Evolutionary conservation across 2,329 filamentous ascomycete genomes (phyloP), one percentile per base, ranked within the genome.

Genomic region (Periconia sp.): DNA sequence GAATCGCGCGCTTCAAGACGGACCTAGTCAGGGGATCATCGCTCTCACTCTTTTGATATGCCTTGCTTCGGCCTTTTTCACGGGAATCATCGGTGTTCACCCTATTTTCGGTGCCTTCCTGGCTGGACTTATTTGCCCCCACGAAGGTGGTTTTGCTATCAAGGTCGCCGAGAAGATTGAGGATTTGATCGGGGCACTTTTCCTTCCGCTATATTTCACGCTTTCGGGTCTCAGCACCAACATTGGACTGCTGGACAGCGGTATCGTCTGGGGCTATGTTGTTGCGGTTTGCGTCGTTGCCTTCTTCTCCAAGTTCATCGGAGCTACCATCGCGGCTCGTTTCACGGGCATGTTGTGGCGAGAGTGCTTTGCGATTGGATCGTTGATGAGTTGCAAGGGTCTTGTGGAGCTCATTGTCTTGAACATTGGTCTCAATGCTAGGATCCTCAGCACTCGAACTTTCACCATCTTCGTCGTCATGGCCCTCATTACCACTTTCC

Each of bases 391-490:
- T 75, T 97, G 93, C 74, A 97, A 97, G 74, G 93, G 93, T 65
- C 80, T 97, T 10, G 92, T 97, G 0, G 92, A 97, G 72, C 78
- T 97, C 49, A 97, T 97, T 71, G 92, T 97, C n/a, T 73, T 96
- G 73, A 89, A 90, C 65, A 91, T 97, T 62, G 91, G 92, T 43
- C 80, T 92, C 2, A 87, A 93, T 76, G 91, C 92, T 18, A 85
- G 85, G 35, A 95, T 96, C 56, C 79, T 96, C 17, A 92, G 89
- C 54, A 82, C 81, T 0, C 81, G 89, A 15, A 95, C 91, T 0
- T 96, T 96, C 65, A 96, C 92, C 49, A 95, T 96, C 50, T 96
- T 96, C 62, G 91, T 96, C 19, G 89, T 96, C 66, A 96, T 96
- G 92, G 92, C 92, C 9, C 79, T 96, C 2, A 79, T 95, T 31